These are phyloP conservation scores for Tetradesmus lagerheimii DNA, from an alignment of 139 green algal species.

Conservation along the genomic window DNA sequence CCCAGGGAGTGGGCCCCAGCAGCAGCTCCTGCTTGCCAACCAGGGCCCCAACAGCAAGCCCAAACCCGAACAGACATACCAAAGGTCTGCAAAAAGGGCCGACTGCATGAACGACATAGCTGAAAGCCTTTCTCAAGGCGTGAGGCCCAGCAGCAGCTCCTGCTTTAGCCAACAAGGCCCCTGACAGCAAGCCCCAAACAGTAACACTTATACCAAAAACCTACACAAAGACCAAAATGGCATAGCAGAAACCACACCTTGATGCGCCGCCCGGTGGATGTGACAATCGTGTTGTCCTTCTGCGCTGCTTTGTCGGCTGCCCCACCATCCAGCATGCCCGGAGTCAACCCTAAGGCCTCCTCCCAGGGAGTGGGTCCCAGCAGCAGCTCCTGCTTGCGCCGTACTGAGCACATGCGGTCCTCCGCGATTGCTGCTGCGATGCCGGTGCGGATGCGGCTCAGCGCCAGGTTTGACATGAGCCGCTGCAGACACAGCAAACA, in stretches of 20 bases:
- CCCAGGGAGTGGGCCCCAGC: background rate
- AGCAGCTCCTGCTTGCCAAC: conserved; percentile 18
- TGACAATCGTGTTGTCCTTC: background rate
- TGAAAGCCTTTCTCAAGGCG: too few relatives aligned
- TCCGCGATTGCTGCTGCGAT: background rate
- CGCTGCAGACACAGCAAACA: background rate
- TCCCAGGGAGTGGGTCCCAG: conserved; percentile 1
- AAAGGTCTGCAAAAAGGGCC: too few relatives aligned
- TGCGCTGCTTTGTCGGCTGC: background rate
- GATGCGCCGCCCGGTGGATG: conserved; percentile 1
- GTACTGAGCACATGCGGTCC: background rate
- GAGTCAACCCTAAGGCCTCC: background rate
- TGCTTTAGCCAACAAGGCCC: too few relatives aligned
- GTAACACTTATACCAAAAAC: too few relatives aligned
- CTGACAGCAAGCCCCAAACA: too few relatives aligned
- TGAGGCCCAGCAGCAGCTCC: too few relatives aligned
- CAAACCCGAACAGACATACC: too few relatives aligned
- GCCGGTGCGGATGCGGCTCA: conserved; percentile 1
- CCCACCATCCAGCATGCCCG: background rate
- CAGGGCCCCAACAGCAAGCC: too few relatives aligned
- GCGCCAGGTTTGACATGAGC: conserved; percentile 19
- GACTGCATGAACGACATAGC: too few relatives aligned
- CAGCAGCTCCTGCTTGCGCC: conserved; percentile 20
- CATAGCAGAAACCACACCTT: background rate
- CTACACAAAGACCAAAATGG: too few relatives aligned